A percentile compares a stretch with the other conserved stretches of the same genome.
These are phyloP conservation scores for Candida endomychidarum DNA, from an alignment of 805 yeast genomes.

Conservation along the genomic window DNA sequence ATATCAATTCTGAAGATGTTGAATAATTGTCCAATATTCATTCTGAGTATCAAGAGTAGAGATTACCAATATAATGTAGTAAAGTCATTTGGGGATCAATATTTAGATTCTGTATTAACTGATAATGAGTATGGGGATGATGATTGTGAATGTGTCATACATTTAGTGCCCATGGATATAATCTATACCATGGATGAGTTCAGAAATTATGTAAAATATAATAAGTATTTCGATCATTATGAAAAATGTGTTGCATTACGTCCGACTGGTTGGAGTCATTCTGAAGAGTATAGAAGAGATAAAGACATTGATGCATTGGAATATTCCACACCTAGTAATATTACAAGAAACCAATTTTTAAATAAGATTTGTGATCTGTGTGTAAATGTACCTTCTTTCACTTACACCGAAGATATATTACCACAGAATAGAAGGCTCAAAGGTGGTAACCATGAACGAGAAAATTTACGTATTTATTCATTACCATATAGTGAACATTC, in stretches of 20 bases:
- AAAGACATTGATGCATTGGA: constrained; percentile 11
- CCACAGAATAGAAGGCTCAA: constrained; percentile 23
- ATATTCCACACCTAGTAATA: constrained; percentile 5
- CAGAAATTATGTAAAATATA: constrained; percentile 48
- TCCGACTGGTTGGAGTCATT: constrained; percentile 91
- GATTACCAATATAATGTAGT: constrained; percentile 43
- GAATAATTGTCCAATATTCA: constrained; percentile 51
- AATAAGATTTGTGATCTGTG: constrained; percentile 14
- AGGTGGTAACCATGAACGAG: constrained; percentile 22
- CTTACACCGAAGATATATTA: constrained; percentile 26
- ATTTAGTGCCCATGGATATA: constrained; percentile 69
- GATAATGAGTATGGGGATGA: constrained; percentile 39
- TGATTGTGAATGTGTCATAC: constrained; percentile 53
- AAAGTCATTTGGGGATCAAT: constrained; percentile 45
- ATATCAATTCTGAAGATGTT: constrained; percentile 55
- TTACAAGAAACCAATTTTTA: constrained; percentile 10
- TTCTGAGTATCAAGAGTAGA: constrained; percentile 48
- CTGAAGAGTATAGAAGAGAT: constrained; percentile 10
- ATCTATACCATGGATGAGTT: constrained; percentile 46
- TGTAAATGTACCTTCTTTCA: constrained; percentile 10
- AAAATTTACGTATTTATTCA: constrained; percentile 45
- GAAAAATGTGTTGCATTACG: constrained; percentile 67
- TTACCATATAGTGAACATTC: constrained; percentile 96
- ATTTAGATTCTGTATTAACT: constrained; percentile 29
- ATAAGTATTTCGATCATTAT: constrained; percentile 44